These are phyloP conservation scores for Leccinum pellstonianum DNA, from an alignment of 768 basidiomycete genomes.

Conservation along the genomic window DNA sequence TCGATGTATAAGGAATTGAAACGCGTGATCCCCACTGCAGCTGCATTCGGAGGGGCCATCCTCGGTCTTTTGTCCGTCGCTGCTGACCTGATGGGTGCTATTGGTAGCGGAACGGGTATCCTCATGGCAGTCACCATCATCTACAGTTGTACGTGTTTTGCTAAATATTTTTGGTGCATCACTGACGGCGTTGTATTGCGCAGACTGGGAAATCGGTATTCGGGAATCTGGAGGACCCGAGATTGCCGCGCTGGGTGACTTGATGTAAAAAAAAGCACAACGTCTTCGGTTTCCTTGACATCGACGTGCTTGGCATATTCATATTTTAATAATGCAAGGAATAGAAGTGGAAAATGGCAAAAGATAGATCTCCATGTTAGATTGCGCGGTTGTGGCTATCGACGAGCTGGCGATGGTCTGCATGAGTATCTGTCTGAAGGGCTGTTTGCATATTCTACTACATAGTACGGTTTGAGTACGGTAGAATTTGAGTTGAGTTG, in stretches of 20 bases:
- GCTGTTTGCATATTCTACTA: background rate
- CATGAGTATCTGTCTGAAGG: background rate
- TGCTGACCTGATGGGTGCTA: conserved; percentile 94
- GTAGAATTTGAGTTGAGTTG: background rate
- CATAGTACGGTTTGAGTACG: background rate
- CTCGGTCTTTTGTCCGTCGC: conserved; percentile 87
- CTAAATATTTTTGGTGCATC: background rate
- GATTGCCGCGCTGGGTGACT: conserved; percentile 75
- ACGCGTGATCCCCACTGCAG: conserved; percentile 95
- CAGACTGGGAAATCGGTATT: conserved; percentile 93
- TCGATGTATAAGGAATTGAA: conserved; percentile 99
- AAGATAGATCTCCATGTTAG: background rate
- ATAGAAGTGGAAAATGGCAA: conserved; percentile 3
- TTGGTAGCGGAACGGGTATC: conserved; percentile 94
- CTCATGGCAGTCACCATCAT: conserved; percentile 98
- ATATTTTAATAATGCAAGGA: conserved; percentile 3
- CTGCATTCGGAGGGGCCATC: conserved; percentile 96
- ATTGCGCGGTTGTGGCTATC: background rate
- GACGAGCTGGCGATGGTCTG: background rate
- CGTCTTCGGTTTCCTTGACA: background rate
- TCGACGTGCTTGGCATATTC: conserved; percentile 1
- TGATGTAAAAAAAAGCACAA: conserved; percentile 47
- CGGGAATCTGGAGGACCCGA: conserved; percentile 80
- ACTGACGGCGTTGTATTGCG: background rate
- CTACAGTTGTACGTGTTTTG: conserved; percentile 57